Evolutionary conservation across 768 basidiomycete species (phyloP), one percentile per base, ranked within the genome.

Genomic region (Tylopilus sp.): DNA sequence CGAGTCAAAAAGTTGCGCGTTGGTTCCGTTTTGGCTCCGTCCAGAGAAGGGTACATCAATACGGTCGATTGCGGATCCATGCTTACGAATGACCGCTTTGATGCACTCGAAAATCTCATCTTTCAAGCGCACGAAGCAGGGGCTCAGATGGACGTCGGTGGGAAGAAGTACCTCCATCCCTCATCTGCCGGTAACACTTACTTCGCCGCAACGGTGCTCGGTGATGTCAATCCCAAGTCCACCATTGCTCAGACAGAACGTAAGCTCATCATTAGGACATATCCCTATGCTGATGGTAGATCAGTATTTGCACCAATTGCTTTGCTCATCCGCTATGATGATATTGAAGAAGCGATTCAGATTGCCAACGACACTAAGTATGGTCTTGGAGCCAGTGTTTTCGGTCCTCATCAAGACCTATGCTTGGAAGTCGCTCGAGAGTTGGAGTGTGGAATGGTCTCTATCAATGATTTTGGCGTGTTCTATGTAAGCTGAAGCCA

Each of bases 381-480:
- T 67, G 95, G 90, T 13, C 84, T 99, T 26, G 96, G 95, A 19
- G 93, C 95, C 3, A 91, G 90, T 50, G 92, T 99, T 19, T 99
- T 95, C 66, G 97, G 97, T 10, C 87, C 87, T 11, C 83, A 90
- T 64, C 87, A 88, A 67, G 78, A 80, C 36, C 74, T 87, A 38
- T 93, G 92, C 63, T 60, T 91, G 48, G 75, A 86, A 44, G 87
- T 98, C 21, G 94, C 94, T 26, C 84, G 84, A 59, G 74, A 76
- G 44, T 74, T 99, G 46, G 84, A 96, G 48, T 95, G 92, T 62
- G 96, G 96, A 42, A 98, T 99, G 97, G 96, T 98, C 4, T 86
- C 94, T 19, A 78, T 97, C 56, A 98, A 98, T 62, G 97, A 98
- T 73, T 97, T 92, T 65, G 93, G 82, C 13, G 86, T 88, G 9